Evolutionary conservation across 2,329 filamentous ascomycete genomes (phyloP).

Genomic region (Aspergillaceae sp.): DNA sequence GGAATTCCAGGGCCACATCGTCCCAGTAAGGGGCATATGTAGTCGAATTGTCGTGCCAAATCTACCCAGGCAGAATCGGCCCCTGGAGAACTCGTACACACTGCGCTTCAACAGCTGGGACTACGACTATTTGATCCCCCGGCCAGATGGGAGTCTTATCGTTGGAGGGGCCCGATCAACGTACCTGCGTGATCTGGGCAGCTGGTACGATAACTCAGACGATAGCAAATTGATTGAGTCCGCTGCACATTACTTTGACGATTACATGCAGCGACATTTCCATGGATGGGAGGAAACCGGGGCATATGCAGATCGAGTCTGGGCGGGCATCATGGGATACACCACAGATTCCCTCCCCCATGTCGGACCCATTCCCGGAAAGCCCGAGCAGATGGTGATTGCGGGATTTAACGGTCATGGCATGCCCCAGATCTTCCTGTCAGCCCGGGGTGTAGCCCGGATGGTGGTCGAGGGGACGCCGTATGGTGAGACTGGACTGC

Average conservation of each 20-base stretch:
- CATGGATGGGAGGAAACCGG: conserved; percentile 28
- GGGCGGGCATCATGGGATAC: conserved; percentile 43
- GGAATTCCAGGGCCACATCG: conserved; percentile 59
- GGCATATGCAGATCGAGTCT: conserved; percentile 24
- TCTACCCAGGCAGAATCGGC: conserved; percentile 14
- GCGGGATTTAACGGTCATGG: conserved; percentile 59
- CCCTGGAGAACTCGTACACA: conserved; percentile 45
- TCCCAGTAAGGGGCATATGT: conserved; percentile 59
- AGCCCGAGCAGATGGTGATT: conserved; percentile 45
- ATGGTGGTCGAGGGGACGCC: conserved; percentile 39
- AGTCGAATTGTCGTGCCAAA: conserved; percentile 23
- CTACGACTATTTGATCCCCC: conserved; percentile 60
- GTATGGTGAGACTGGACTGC: conserved; percentile 23
- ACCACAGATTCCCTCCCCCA: conserved; percentile 45
- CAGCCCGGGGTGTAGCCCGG: conserved; percentile 47
- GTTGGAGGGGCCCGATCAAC: conserved; percentile 54
- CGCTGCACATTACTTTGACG: conserved; percentile 34
- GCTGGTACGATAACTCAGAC: conserved; percentile 40
- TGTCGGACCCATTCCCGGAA: conserved; percentile 42
- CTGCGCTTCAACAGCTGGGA: conserved; percentile 50
- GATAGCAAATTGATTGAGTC: conserved; percentile 44
- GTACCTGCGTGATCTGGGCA: conserved; percentile 19
- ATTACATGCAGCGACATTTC: conserved; percentile 31
- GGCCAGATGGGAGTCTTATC: conserved; percentile 47
- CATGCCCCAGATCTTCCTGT: conserved; percentile 56